Evolutionary conservation across 1,139 yeast species (phyloP), one percentile per base, ranked within the genome.

Genomic region (Suhomyces bribrorum): DNA sequence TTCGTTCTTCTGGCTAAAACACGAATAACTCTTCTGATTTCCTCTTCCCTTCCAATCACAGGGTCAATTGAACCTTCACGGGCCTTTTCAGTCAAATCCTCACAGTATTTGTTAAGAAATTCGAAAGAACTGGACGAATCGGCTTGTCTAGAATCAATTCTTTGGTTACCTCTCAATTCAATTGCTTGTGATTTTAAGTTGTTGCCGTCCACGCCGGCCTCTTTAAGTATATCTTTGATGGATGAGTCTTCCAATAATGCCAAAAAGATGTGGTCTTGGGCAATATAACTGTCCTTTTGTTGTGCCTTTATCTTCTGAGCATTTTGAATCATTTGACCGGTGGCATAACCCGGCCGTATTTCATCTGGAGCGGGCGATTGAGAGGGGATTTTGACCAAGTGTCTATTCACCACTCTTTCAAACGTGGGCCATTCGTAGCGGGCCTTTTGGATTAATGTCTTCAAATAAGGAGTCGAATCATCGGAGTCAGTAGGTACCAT

Each of bases 31-130:
- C 97, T 76, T 66, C 98, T 79, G 49, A 94, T 92, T 66, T 92
- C 98, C 62, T 92, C 98, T 62, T 92, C 98, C 68, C 99, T 83
- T 38, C 99, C 99, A 59, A 92, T 94, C 34, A 94, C 98, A 2
- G 99, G 99, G 62, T 92, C 99, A 45, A 92, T 80, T 60, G 86
- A 86, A 57, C 99, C 98, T 56, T 86, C 83, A 48, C 95, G 77
- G 9, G 98, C 98, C 62, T 81, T 81, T 53, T 87, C 94, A 0
- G 98, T 94, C 69, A 92, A 77, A 61, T 92, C 97, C 50, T 84
- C 79, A 46, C 97, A 96, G 62, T 92, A 92, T 61, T 94, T 92
- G 46, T 77, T 69, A 55, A 94, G 73, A 53, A 88, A 92, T 61
- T 92, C 99, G 53, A 77, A 81, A 42, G 85, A 77, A 33, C 83